phyloP scores from a whole-genome alignment of 2,329 filamentous ascomycete species.

The Pseudopyricularia cyperi region DNA sequence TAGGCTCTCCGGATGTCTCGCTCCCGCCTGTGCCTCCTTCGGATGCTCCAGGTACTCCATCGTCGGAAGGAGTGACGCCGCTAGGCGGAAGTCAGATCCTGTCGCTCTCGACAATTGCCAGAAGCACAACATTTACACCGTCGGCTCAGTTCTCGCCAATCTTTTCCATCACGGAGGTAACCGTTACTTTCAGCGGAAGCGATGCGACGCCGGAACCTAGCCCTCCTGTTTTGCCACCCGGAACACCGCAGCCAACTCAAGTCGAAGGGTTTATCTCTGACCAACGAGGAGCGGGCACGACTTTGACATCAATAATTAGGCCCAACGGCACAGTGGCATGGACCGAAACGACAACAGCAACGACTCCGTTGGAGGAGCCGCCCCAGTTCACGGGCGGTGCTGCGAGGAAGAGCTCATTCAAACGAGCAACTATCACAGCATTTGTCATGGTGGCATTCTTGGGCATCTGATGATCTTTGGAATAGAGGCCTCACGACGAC shows the following conservation, averaged over 20 bases:
- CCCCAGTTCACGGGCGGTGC: not conserved
- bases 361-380: not conserved
- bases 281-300: not conserved
- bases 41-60: not conserved
- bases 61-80: not conserved
- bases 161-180: not conserved
- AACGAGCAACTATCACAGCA: not conserved
- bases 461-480: not conserved
- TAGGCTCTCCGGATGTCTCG: not conserved
- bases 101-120: not conserved
- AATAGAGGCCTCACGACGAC: constrained; percentile 2
- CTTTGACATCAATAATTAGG: not conserved
- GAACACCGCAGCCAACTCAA: not conserved
- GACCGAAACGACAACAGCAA: not conserved
- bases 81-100: not conserved
- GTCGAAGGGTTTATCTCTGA: not conserved
- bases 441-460: not conserved
- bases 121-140: not conserved
- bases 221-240: not conserved
- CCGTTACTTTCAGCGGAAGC: not conserved
- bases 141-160: not conserved
- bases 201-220: not conserved
- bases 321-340: not conserved
- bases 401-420: not conserved
- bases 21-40: not conserved